Conservation (phyloP, 2,329 filamentous ascomycete genomes). For the Coniochaeta hoffmannii region DNA sequence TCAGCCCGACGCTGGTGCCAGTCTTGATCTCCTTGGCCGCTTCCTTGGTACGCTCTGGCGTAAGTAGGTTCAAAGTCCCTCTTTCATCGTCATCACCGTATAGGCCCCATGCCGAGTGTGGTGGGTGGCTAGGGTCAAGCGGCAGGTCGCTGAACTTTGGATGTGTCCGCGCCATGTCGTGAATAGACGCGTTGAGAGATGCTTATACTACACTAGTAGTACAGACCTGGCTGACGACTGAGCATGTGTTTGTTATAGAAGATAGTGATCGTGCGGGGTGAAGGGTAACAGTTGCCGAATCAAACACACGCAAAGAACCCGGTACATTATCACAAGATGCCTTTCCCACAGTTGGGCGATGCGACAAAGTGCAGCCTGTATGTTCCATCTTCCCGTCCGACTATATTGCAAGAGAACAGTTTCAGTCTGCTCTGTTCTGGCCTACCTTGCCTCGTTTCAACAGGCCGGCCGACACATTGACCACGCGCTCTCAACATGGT, state of each 20-base stretch:
- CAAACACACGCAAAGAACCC: too few species aligned
- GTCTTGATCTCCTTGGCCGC: constrained; percentile 37
- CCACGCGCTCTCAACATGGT: too few species aligned
- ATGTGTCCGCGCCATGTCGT: constrained; percentile 31
- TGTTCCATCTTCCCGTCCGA: too few species aligned
- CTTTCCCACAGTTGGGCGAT: too few species aligned
- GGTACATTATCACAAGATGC: too few species aligned
- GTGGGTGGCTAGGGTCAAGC: constrained; percentile 32
- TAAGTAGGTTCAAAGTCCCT: constrained; percentile 42
- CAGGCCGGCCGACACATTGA: too few species aligned
- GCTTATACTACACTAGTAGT: not conserved
- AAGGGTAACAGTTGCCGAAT: not conserved
- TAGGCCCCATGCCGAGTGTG: constrained; percentile 32
- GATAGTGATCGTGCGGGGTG: not conserved
- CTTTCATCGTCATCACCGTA: constrained; percentile 37
- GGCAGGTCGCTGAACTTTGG: constrained; percentile 31
- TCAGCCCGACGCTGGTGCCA: constrained; percentile 27
- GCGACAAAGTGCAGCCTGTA: too few species aligned
- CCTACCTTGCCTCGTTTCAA: too few species aligned
- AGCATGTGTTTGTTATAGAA: not conserved
- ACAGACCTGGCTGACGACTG: not conserved
- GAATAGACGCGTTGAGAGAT: constrained; percentile 23
- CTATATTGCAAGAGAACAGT: too few species aligned
- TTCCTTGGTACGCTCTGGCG: constrained; percentile 30
- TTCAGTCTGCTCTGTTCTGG: too few species aligned